Conservation (phyloP, 2,329 filamentous ascomycete genomes). For the Cordyceps militaris region DNA sequence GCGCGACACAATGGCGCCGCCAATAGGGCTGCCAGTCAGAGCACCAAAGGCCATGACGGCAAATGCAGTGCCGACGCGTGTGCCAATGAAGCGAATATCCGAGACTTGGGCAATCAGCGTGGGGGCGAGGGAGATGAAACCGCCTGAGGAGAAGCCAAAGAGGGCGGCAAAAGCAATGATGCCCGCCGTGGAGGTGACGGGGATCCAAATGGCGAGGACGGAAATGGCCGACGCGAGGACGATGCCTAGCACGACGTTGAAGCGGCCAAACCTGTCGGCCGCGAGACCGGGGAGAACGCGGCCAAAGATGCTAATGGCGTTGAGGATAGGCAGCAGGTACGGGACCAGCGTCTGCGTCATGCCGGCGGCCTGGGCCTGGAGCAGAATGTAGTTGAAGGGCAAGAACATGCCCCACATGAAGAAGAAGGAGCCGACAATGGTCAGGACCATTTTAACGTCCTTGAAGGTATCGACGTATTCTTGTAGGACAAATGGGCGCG, state of each 20-base stretch:
- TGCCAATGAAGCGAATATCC: slow-evolving; percentile 62
- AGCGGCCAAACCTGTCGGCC: slow-evolving; percentile 39
- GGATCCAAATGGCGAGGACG: slow-evolving; percentile 42
- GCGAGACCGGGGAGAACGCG: slow-evolving; percentile 44
- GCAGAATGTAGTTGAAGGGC: slow-evolving; percentile 46
- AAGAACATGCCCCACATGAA: slow-evolving; percentile 50
- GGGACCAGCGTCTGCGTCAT: slow-evolving; percentile 34
- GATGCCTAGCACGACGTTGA: slow-evolving; percentile 45
- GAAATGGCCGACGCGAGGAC: slow-evolving; percentile 41
- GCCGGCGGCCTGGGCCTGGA: slow-evolving; percentile 39
- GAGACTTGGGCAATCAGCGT: slow-evolving; percentile 64
- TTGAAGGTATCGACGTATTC: slow-evolving; percentile 41
- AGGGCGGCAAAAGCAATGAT: slow-evolving; percentile 59
- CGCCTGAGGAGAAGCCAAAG: slow-evolving; percentile 63
- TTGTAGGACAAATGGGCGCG: slow-evolving; percentile 34
- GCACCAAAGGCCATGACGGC: slow-evolving; percentile 56
- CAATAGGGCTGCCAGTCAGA: slow-evolving; percentile 61
- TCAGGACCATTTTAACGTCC: slow-evolving; percentile 38
- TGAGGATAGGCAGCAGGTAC: slow-evolving; percentile 51
- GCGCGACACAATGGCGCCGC: slow-evolving; percentile 49
- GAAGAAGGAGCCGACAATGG: slow-evolving; percentile 41
- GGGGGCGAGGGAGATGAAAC: slow-evolving; percentile 56
- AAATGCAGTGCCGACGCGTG: slow-evolving; percentile 58
- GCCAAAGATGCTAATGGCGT: slow-evolving; percentile 44
- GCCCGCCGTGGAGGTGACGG: slow-evolving; percentile 43